Conservation (phyloP, 257 asterid genomes). For the Paulownia fortunei region DNA sequence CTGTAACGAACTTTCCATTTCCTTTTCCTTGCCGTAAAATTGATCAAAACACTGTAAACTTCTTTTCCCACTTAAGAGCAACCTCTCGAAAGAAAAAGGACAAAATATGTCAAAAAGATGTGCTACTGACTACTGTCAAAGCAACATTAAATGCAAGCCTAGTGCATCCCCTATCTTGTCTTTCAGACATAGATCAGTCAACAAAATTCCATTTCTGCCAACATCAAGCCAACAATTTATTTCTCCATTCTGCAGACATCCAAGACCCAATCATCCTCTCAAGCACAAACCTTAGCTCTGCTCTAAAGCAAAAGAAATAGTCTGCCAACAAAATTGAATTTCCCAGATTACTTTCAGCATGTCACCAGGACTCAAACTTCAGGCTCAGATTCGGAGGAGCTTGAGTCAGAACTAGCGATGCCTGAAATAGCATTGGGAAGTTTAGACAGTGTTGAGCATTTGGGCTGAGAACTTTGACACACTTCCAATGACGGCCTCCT, state of each 20-base stretch:
- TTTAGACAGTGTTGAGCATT: slow-evolving; percentile 38
- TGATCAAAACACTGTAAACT: slow-evolving; percentile 41
- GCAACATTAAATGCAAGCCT: slow-evolving; percentile 32
- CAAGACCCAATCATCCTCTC: slow-evolving; percentile 30
- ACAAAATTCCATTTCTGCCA: slow-evolving; percentile 39
- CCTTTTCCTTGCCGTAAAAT: slow-evolving; percentile 45
- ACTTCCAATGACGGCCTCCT: slow-evolving; percentile 54
- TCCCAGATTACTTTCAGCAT: slow-evolving; percentile 24
- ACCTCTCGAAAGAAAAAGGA: slow-evolving; percentile 33
- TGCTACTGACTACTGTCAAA: slow-evolving; percentile 21
- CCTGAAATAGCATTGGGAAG: slow-evolving; percentile 42
- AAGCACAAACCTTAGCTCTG: slow-evolving; percentile 31
- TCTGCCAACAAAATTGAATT: slow-evolving; percentile 44
- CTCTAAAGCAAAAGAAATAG: slow-evolving; percentile 37
- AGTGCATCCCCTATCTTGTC: slow-evolving; percentile 43
- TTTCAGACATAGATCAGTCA: slow-evolving; percentile 32
- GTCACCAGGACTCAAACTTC: slow-evolving; percentile 46
- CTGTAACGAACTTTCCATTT: slow-evolving; percentile 37
- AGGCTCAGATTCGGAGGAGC: slow-evolving; percentile 47
- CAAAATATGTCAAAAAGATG: slow-evolving; percentile 39
- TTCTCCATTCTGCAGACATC: slow-evolving; percentile 41
- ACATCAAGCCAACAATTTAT: slow-evolving; percentile 41
- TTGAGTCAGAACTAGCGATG: slow-evolving; percentile 43
- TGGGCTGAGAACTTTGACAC: slow-evolving; percentile 47
- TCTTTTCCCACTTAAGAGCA: slow-evolving; percentile 32